A percentile compares a stretch with the other conserved stretches of the same genome.
Evolutionary conservation across 345 rosid species (phyloP).

Genomic region (Theobroma cacao): DNA sequence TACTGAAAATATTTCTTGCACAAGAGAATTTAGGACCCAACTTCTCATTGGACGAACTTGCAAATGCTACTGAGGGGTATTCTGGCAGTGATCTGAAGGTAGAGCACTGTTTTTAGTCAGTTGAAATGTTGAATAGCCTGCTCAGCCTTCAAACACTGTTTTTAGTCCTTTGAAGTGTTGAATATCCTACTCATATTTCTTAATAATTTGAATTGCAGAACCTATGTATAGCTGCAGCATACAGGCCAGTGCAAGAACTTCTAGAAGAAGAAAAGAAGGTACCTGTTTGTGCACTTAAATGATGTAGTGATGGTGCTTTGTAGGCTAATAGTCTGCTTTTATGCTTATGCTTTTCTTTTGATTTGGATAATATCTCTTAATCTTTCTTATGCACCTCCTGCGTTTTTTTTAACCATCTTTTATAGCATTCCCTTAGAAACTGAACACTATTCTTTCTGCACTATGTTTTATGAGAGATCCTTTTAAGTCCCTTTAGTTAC

Average conservation of each 20-base stretch:
- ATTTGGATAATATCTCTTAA: too few species aligned
- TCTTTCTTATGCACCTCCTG: too few species aligned
- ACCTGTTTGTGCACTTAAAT: constrained; percentile 13
- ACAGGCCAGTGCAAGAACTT: constrained; percentile 96
- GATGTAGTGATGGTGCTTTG: neutral
- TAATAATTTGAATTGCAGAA: constrained; percentile 50
- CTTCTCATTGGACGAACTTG: constrained; percentile 69
- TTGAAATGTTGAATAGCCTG: neutral
- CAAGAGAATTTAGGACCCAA: constrained; percentile 60
- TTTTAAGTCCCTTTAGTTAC: too few species aligned
- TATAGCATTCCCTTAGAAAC: too few species aligned
- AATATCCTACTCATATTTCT: constrained; percentile 3
- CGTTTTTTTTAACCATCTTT: too few species aligned
- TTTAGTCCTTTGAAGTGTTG: constrained; percentile 3
- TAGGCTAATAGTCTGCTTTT: too few species aligned
- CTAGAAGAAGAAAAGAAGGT: constrained; percentile 79
- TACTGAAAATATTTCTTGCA: constrained; percentile 69
- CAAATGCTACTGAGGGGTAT: constrained; percentile 86
- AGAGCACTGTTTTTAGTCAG: constrained; percentile 5
- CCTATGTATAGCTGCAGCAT: constrained; percentile 95
- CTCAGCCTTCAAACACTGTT: constrained; percentile 7
- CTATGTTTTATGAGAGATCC: too few species aligned
- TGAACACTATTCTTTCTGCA: too few species aligned
- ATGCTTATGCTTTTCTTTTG: too few species aligned
- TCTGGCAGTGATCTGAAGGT: constrained; percentile 99